A percentile compares a stretch with the other conserved stretches of the same genome.
Evolutionary conservation across 371 early-diverging fungal genomes (phyloP).

Genomic region (Mycotypha africana): DNA sequence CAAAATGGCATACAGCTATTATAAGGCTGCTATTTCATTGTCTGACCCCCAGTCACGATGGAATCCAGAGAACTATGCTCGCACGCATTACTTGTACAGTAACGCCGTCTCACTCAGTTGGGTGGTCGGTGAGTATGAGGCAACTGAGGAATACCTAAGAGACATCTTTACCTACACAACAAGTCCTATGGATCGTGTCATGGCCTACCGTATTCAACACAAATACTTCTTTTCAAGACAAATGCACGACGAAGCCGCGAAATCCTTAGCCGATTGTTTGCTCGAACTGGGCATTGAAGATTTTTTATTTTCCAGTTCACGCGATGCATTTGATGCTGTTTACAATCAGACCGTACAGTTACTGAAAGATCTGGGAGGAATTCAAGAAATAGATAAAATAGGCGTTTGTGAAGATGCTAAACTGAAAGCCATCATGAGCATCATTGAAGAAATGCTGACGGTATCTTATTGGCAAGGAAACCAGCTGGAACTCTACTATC

Average conservation of each 20-base stretch:
- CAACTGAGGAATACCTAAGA: slow-evolving; percentile 21
- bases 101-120: slow-evolving; percentile 33
- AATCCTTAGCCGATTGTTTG: slow-evolving; percentile 23
- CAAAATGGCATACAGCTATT: slow-evolving; percentile 28
- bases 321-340: slow-evolving; percentile 11
- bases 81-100: slow-evolving; percentile 22
- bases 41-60: slow-evolving; percentile 14
- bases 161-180: slow-evolving; percentile 25
- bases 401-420: slow-evolving; percentile 18
- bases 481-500: slow-evolving; percentile 29
- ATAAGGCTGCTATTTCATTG: slow-evolving; percentile 26
- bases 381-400: slow-evolving; percentile 10
- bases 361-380: slow-evolving; percentile 11
- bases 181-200: slow-evolving; percentile 28
- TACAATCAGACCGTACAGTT: slow-evolving; percentile 7
- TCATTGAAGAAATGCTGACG: slow-evolving; percentile 37
- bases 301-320: slow-evolving; percentile 4
- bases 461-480: slow-evolving; percentile 36
- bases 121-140: slow-evolving; percentile 32
- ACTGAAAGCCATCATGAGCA: slow-evolving; percentile 19
- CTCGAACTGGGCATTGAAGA: slow-evolving; percentile 22
- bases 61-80: slow-evolving; percentile 12
- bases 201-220: slow-evolving; percentile 31
- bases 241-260: slow-evolving; percentile 25
- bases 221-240: slow-evolving; percentile 29